Base-by-base conservation (phyloP, 306 rosid species). In the Glycine soja region DNA sequence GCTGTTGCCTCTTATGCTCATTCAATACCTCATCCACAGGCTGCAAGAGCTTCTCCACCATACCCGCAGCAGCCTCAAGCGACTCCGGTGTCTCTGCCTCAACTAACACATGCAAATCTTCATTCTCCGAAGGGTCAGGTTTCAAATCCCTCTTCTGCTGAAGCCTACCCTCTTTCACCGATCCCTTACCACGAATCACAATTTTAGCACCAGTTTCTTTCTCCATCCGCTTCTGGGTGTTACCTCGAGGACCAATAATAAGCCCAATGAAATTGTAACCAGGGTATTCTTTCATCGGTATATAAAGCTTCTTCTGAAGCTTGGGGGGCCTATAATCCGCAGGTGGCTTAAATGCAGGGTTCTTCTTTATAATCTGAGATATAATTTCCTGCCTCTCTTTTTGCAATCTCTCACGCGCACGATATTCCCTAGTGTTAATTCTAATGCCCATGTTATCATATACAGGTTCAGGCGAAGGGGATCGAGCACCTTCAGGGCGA, bases 21-120 rank as follows among this genome's bases (percentile, higher is more conserved):
- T 95, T 95, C 88, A 95, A 85, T 7, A 93, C 99, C 88, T 95
- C 99, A 76, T 95, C 99, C 51, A 95, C 99, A 7, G 99, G 99
- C 75, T 95, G 98, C 90, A 95, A 78, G 38, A 95, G 94, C 90
- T 95, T 95, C 92, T 93, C 98, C 75, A 95, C 99, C 99, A 95
- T 95, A 47, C 97, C 97, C 0, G 98, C 99, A 0, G 99, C 99
- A n/a, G 97, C 99, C 0, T 95, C 99, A 38, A 93, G 96, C 0
- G 99, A 84, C 4, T 95, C 98, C 67, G 59, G 93, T 0, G 98
- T 95, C 0, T 95, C 99, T 0, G 99, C 99, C 94, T 95, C 99
- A 30, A 95, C 99, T 62, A 95, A 71, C 74, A 95, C 99, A 80
- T 95, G 99, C 90, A 95, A 90, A 78, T 95, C 99, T 70, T 95